These are phyloP conservation scores for Yamadazyma buinensis DNA, from an alignment of 1,139 yeast species.

Conservation along the genomic window DNA sequence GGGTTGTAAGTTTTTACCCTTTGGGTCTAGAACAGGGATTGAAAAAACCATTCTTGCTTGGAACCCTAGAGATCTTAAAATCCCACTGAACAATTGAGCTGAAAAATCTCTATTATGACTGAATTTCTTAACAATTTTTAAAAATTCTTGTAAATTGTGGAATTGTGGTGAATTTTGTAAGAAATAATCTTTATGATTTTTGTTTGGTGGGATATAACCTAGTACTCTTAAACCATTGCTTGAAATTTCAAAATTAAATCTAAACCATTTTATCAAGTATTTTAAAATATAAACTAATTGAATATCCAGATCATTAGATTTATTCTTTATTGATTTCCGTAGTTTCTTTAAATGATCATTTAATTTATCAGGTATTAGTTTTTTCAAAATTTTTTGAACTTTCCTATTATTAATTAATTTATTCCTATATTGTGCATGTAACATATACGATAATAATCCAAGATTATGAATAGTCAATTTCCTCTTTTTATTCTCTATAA, in stretches of 20 bases:
- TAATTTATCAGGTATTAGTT: conserved; percentile 23
- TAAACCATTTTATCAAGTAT: conserved; percentile 36
- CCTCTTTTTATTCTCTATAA: conserved; percentile 8
- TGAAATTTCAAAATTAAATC: conserved; percentile 31
- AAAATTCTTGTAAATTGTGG: conserved; percentile 12
- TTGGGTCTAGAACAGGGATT: conserved; percentile 25
- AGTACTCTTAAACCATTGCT: conserved; percentile 33
- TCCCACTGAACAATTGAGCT: conserved; percentile 33
- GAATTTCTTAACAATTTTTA: conserved; percentile 21
- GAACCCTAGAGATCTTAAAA: conserved; percentile 30
- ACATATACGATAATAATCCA: conserved; percentile 23
- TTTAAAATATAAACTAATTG: conserved; percentile 30
- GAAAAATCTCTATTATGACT: conserved; percentile 36
- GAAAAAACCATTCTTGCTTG: conserved; percentile 33
- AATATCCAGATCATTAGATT: conserved; percentile 16
- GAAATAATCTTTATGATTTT: conserved; percentile 16
- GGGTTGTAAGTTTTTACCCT: conserved; percentile 22
- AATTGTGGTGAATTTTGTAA: conserved; percentile 19
- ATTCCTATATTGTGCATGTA: conserved; percentile 24
- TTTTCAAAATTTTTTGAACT: conserved; percentile 23
- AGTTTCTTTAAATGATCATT: conserved; percentile 18
- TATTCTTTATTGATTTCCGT: conserved; percentile 9
- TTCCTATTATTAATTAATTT: conserved; percentile 17
- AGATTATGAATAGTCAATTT: conserved; percentile 21
- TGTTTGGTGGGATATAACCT: conserved; percentile 23